Evolutionary conservation across 805 yeast species (phyloP), one percentile per base, ranked within the genome.

Genomic region (Helenozyma rhizophorensis): DNA sequence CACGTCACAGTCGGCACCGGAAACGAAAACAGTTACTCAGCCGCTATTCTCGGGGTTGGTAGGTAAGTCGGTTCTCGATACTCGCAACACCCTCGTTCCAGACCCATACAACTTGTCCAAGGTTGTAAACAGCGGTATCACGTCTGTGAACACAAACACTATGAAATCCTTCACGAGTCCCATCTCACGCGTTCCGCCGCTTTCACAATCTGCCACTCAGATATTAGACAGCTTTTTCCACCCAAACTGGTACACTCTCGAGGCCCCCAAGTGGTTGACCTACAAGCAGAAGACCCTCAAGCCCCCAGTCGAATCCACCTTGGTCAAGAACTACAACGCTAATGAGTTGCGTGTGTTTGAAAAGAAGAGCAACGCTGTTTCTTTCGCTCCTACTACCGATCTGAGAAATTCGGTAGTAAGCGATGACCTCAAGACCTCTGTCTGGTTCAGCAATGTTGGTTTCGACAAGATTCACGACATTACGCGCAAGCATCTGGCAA

Each of bases 11-110:
- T 51, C 45, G 16, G 43, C 42, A 11, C 37, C 41, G 9, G 44
- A 40, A 12, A 59, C 74, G 8, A 77, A 83, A 3, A 73, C 74
- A 13, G 73, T 74, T 25, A 87, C 80, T 25, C 69, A 76, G 18
- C 95, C 96, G 10, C 65, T 93, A 30, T 90, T 93, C 53, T 73
- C 95, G 5, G 81, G 95, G 0, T 59, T 81, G 23, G 70, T 75
- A 21, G 70, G 74, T 18, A 82, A 77, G 48, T 85, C 97, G 0
- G 63, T 72, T 14, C 59, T 88, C 32, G 97, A 93, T 53, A 75
- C 80, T 27, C 76, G 95, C 40, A 79, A 77, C 30, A 75, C 83
- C 2, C 60, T 71, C 2, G 70, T 83, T 4, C 86, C 85, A 8
- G 80, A 79, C 19, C 80, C 80, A 10, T 80, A 84, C 50, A 68